Conservation (phyloP, 2,329 filamentous ascomycete species). For the Fusarium lateritium region DNA sequence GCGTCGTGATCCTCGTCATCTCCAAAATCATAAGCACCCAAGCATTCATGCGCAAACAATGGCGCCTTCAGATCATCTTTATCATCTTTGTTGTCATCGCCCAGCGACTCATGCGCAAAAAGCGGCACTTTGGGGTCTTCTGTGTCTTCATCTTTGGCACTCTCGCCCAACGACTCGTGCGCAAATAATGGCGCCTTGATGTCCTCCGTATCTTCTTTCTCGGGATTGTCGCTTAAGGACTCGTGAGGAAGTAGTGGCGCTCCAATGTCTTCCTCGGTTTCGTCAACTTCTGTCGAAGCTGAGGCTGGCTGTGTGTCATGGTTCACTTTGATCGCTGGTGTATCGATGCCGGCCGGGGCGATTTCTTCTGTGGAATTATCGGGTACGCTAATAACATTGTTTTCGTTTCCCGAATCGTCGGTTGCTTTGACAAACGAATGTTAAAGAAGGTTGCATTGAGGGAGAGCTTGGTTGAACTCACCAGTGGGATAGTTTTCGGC, state of each 20-base stretch:
- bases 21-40: slow-evolving; percentile 58
- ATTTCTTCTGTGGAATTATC: slow-evolving; percentile 35
- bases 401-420: slow-evolving; percentile 63
- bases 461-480: slow-evolving; percentile 55
- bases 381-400: slow-evolving; percentile 60
- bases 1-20: slow-evolving; percentile 53
- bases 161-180: slow-evolving; percentile 62
- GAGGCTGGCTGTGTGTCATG: slow-evolving; percentile 16
- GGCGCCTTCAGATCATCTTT: slow-evolving; percentile 53
- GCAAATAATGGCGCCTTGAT: slow-evolving; percentile 60
- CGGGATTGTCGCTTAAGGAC: slow-evolving; percentile 58
- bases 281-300: slow-evolving; percentile 17
- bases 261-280: slow-evolving; percentile 22
- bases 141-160: slow-evolving; percentile 53
- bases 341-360: slow-evolving; percentile 21
- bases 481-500: slow-evolving; percentile 74
- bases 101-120: slow-evolving; percentile 30
- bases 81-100: slow-evolving; percentile 25
- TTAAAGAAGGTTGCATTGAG: slow-evolving; percentile 9
- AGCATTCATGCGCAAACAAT: slow-evolving; percentile 64
- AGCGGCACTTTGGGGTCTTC: slow-evolving; percentile 48
- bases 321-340: slow-evolving; percentile 27
- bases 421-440: slow-evolving; percentile 47
- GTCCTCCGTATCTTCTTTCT: slow-evolving; percentile 52
- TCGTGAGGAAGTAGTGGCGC: slow-evolving; percentile 64